Base-by-base conservation (phyloP, 805 yeast genomes). In the Zygosaccharomyces gambellarensis region DNA sequence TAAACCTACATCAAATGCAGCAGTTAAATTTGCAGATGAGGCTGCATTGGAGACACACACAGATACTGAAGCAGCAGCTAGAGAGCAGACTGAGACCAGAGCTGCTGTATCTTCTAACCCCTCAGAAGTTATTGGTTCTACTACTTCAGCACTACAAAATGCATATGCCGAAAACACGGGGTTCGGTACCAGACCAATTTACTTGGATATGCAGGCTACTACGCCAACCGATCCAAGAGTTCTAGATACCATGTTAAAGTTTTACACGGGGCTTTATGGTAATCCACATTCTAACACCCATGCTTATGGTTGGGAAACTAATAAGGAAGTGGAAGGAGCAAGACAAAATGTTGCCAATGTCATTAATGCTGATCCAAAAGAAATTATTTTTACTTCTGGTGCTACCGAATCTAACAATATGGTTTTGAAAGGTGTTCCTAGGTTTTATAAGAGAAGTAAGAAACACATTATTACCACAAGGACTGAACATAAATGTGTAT, bases 281-380 rank as follows among this genome's bases (percentile, higher is more conserved):
- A 94, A 94, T 68, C 99, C 99, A 21, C 99, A 94, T 71, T 89
- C 97, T 5, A 82, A 94, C 51, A 94, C 99, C 2, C 99, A 94
- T 66, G 80, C 96, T 5, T 94, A 92, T 67, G 99, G 99, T 31
- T 94, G 99, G 99, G 99, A 94, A 72, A 87, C 99, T 3, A 97
- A 92, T 51, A 80, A 79, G 55, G 96, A 85, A 51, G 94, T 94
- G 14, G 99, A 94, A 64, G 72, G 73, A 45, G 96, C 99, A 5
- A 80, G 99, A 61, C 76, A 73, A 46, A 78, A 92, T 60, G 75
- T 94, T 46, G 98, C 99, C 2, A 75, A 76, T 28, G 79, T 94
- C 47, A 89, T 94, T 60, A 80, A 82, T 28, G 99, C 99, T 30
- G 96, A 94, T 66, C 87, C 98, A 48, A 92, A 92, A 72, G 99